phyloP scores from a whole-genome alignment of 805 yeast genomes.

The Candida ortonii region DNA sequence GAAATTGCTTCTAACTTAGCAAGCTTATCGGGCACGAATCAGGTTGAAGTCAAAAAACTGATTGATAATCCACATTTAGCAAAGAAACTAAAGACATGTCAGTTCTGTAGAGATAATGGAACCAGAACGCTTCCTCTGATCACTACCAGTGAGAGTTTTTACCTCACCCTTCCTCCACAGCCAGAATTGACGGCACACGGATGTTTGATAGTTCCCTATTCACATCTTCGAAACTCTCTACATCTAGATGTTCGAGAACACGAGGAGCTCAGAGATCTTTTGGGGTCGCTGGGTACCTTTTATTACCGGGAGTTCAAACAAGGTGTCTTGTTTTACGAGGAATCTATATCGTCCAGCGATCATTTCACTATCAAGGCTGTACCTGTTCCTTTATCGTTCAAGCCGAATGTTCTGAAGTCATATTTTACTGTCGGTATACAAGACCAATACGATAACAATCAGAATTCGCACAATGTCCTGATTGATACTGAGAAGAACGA shows the following conservation, averaged over 20 bases:
- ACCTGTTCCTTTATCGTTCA: constrained; percentile 38
- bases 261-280: constrained; percentile 41
- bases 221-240: constrained; percentile 39
- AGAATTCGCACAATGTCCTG: constrained; percentile 34
- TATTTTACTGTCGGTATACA: constrained; percentile 42
- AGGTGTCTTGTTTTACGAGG: constrained; percentile 46
- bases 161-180: constrained; percentile 38
- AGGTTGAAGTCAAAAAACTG: constrained; percentile 15
- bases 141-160: constrained; percentile 33
- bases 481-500: constrained; percentile 36
- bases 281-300: constrained; percentile 40
- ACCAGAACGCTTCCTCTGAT: constrained; percentile 30
- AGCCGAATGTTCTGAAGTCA: constrained; percentile 33
- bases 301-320: constrained; percentile 34
- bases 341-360: constrained; percentile 29
- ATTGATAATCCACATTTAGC: constrained; percentile 29
- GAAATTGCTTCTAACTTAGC: constrained; percentile 41
- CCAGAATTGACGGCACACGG: constrained; percentile 38
- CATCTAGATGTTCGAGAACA: constrained; percentile 42
- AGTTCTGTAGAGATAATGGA: constrained; percentile 35
- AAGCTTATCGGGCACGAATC: constrained; percentile 26
- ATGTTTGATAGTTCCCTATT: constrained; percentile 41
- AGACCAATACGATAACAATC: constrained; percentile 38
- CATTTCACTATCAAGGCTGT: constrained; percentile 45
- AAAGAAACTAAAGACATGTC: constrained; percentile 35